A percentile compares a stretch with the other conserved stretches of the same genome.
Evolutionary conservation across 441 rosid genomes (phyloP).

Genomic region (Syzygium syzygioides): DNA sequence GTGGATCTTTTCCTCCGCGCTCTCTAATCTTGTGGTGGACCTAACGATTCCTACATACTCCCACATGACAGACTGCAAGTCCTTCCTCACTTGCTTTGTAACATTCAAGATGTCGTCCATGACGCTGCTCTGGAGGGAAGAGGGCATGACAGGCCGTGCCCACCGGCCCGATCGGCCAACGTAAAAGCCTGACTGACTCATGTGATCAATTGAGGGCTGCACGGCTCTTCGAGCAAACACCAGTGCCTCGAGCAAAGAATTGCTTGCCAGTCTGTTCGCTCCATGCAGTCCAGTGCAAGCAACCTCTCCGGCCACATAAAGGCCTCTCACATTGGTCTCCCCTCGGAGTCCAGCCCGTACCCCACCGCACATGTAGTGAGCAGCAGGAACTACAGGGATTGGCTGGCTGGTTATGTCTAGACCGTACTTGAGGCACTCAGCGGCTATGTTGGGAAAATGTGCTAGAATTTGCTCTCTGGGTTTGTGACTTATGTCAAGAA

Average conservation of each 20-base stretch:
- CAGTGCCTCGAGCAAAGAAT: constrained; percentile 94
- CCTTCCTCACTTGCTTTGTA: constrained; percentile 64
- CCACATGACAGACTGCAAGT: constrained; percentile 88
- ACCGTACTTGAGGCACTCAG: constrained; percentile 74
- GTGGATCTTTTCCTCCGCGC: constrained; percentile 48
- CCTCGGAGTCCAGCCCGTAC: constrained; percentile 91
- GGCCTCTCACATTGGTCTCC: constrained; percentile 81
- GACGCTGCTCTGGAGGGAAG: constrained; percentile 32
- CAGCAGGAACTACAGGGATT: constrained; percentile 96
- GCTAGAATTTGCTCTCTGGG: constrained; percentile 73
- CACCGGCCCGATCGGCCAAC: constrained; percentile 39
- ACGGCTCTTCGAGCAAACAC: constrained; percentile 94
- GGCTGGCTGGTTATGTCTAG: constrained; percentile 76
- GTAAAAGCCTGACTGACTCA: constrained; percentile 47
- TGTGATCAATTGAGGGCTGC: constrained; percentile 75
- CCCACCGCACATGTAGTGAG: constrained; percentile 98
- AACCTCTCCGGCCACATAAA: constrained; percentile 97
- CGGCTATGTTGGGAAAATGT: constrained; percentile 94
- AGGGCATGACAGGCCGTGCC: constrained; percentile 68
- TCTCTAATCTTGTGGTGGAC: constrained; percentile 66
- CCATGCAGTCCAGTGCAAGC: constrained; percentile 98
- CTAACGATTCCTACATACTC: constrained; percentile 83
- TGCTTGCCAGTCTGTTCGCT: constrained; percentile 94
- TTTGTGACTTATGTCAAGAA: constrained; percentile 85
- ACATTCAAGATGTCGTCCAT: constrained; percentile 34